A percentile compares a stretch with the other conserved stretches of the same genome.
Evolutionary conservation across 441 rosid genomes (phyloP).

Genomic region (Hura crepitans): DNA sequence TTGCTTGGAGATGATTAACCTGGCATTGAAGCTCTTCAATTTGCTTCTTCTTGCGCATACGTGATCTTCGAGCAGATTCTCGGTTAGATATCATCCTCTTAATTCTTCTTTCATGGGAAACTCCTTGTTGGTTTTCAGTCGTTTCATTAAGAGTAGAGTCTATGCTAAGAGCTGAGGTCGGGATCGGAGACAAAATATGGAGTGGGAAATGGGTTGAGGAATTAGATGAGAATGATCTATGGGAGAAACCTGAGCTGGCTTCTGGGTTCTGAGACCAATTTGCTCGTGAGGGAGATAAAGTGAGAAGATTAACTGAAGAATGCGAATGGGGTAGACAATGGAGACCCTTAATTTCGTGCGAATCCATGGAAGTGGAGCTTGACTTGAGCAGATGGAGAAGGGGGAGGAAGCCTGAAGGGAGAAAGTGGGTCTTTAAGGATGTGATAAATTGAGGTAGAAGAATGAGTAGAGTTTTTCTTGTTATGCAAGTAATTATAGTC

Average conservation of each 20-base stretch:
- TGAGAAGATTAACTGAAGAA: conserved; percentile 20
- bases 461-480: conserved; percentile 10
- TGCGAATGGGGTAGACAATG: conserved; percentile 20
- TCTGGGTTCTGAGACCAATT: conserved; percentile 34
- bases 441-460: neutral
- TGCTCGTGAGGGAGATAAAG: conserved; percentile 25
- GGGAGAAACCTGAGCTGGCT: conserved; percentile 23
- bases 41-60: conserved; percentile 72
- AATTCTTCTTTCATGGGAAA: conserved; percentile 43
- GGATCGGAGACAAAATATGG: conserved; percentile 33
- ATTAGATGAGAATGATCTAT: conserved; percentile 31
- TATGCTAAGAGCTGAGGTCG: conserved; percentile 25
- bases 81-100: conserved; percentile 71
- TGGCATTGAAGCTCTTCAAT: conserved; percentile 67
- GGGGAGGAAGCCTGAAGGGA: neutral
- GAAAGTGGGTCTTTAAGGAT: conserved; percentile 2
- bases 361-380: conserved; percentile 23
- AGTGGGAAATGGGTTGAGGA: conserved; percentile 35
- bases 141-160: conserved; percentile 28
- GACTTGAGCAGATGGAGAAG: neutral
- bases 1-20: conserved; percentile 51
- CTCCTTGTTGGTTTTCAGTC: conserved; percentile 25
- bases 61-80: conserved; percentile 70
- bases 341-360: conserved; percentile 25
- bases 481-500: conserved; percentile 8